Evolutionary conservation across 192 early-diverging fungal species (phyloP).

Genomic region (Backusella luteola): DNA sequence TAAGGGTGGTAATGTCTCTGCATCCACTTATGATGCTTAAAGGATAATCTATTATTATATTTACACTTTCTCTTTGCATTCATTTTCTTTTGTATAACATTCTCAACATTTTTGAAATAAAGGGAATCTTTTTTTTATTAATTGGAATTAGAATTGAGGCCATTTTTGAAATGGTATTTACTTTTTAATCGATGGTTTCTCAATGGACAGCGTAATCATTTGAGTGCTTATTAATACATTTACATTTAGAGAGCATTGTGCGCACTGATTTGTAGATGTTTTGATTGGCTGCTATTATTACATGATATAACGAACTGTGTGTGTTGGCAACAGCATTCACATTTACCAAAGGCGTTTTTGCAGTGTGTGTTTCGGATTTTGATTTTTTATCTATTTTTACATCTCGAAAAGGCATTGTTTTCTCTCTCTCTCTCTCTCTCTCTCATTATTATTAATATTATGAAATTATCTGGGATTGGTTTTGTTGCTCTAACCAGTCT

Average conservation of each 20-base stretch:
- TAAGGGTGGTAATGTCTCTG: conserved; percentile 71
- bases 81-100: background rate
- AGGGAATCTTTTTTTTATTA: background rate
- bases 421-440: background rate
- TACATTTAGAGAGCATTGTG: no score
- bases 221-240: no score
- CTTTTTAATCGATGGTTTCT: background rate
- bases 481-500: background rate
- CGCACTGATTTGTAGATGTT: no score
- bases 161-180: background rate
- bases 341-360: no score
- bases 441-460: background rate
- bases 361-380: background rate
- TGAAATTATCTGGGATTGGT: background rate
- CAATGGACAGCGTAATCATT: background rate
- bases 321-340: no score
- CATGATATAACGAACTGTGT: no score
- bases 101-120: background rate
- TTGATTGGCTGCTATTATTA: no score
- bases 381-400: background rate
- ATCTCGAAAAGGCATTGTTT: background rate
- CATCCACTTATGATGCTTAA: conserved; percentile 60
- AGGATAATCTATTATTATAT: background rate
- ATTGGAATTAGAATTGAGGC: background rate
- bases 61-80: background rate